Conservation (phyloP, 306 rosid genomes). For the Vigna hirtella region DNA sequence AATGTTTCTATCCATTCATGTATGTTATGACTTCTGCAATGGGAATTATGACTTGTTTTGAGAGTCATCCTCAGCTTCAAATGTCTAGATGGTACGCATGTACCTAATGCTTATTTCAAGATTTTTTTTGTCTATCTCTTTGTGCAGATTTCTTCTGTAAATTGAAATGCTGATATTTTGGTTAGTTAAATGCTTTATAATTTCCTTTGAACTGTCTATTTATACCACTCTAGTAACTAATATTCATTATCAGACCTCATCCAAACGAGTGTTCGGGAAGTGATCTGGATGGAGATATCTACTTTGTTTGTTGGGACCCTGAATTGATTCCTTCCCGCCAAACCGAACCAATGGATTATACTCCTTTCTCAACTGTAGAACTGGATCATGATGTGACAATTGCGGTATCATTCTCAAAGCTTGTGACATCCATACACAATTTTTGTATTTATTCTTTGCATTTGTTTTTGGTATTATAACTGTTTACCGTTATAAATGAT, state of each 20-base stretch:
- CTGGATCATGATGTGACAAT: constrained; percentile 74
- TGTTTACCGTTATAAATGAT: background rate
- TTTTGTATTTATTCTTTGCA: background rate
- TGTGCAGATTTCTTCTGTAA: too few species aligned
- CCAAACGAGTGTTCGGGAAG: constrained; percentile 92
- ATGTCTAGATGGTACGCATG: too few species aligned
- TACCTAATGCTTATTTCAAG: too few species aligned
- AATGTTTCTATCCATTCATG: too few species aligned
- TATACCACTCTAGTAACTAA: too few species aligned
- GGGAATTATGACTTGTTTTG: too few species aligned
- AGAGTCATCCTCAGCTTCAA: too few species aligned
- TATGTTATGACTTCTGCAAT: too few species aligned
- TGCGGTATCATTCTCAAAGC: constrained; percentile 55
- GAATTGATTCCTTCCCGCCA: constrained; percentile 62
- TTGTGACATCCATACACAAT: background rate
- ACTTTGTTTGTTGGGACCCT: constrained; percentile 79
- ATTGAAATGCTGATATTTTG: too few species aligned
- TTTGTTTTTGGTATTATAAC: constrained; percentile 4
- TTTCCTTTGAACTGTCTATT: too few species aligned
- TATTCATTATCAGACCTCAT: constrained; percentile 63
- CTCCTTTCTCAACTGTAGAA: constrained; percentile 49
- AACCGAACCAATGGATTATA: constrained; percentile 51
- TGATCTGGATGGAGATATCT: constrained; percentile 81
- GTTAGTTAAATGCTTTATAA: too few species aligned
- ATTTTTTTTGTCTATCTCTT: too few species aligned